Percentiles rank a stretch among this genome's conserved stretches.
Evolutionary conservation across 2,329 filamentous ascomycete species (phyloP).

Genomic region (Colletotrichum sp.): DNA sequence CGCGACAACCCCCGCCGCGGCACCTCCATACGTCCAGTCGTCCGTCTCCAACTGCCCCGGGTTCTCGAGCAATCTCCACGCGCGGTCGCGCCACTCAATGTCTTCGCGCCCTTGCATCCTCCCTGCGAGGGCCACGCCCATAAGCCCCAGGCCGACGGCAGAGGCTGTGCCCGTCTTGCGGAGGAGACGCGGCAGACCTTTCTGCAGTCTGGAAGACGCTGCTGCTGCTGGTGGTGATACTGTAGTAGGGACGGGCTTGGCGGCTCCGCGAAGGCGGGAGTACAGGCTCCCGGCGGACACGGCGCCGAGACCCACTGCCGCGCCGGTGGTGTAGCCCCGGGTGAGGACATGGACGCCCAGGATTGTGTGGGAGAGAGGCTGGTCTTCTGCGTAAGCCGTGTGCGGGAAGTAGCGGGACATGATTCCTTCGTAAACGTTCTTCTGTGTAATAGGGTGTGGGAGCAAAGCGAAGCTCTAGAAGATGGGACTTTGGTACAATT

Average conservation of each 20-base stretch:
- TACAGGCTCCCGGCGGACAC: constrained; percentile 36
- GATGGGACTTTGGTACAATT: not conserved
- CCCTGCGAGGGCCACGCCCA: constrained; percentile 45
- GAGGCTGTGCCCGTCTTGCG: constrained; percentile 50
- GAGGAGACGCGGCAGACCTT: constrained; percentile 39
- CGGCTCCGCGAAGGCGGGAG: constrained; percentile 26
- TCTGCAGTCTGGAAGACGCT: constrained; percentile 6
- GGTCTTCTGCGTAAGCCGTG: constrained; percentile 66
- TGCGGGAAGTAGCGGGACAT: constrained; percentile 65
- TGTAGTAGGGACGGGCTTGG: not conserved
- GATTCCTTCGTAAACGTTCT: not conserved
- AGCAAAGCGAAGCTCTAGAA: accelerated
- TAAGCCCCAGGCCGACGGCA: constrained; percentile 46
- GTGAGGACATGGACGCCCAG: constrained; percentile 65
- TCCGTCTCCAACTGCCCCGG: constrained; percentile 61
- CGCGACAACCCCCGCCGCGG: constrained; percentile 33
- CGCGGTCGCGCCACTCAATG: constrained; percentile 69
- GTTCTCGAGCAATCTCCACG: constrained; percentile 66
- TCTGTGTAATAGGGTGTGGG: not conserved
- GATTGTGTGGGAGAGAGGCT: constrained; percentile 57
- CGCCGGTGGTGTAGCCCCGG: constrained; percentile 57
- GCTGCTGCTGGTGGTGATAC: not conserved
- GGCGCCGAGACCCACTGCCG: constrained; percentile 49
- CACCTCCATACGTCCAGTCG: constrained; percentile 55
- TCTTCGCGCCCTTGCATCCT: constrained; percentile 61